Percentiles rank a stretch among this genome's conserved stretches.
Evolutionary conservation across 1,139 yeast genomes (phyloP).

Genomic region (Zygoascus hellenicus): DNA sequence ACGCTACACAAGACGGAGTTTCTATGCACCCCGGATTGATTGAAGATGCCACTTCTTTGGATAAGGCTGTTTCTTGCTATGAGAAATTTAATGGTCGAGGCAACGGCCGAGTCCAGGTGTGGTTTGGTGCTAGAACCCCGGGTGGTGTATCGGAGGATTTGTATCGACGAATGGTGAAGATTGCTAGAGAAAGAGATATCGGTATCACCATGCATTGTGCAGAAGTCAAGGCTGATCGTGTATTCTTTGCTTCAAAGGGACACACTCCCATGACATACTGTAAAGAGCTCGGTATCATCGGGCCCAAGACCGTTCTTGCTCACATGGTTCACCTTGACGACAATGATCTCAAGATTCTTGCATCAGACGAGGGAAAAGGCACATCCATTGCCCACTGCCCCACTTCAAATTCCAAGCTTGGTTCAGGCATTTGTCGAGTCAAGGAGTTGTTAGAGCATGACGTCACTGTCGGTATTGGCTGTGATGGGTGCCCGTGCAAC

Average conservation of each 20-base stretch:
- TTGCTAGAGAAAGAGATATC: conserved; percentile 9
- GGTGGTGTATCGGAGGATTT: conserved; percentile 10
- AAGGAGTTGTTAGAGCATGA: conserved; percentile 10
- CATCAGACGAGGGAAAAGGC: conserved; percentile 8
- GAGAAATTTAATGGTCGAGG: conserved; percentile 10
- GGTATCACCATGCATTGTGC: conserved; percentile 16
- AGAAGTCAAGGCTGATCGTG: conserved; percentile 12
- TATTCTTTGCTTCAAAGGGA: conserved; percentile 9
- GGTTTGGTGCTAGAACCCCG: conserved; percentile 15
- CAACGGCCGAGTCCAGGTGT: conserved; percentile 13
- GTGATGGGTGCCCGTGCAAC: conserved; percentile 15
- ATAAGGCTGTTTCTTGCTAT: conserved; percentile 18
- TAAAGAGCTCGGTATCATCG: conserved; percentile 11
- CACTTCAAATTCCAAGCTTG: conserved; percentile 13
- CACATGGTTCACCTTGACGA: conserved; percentile 14
- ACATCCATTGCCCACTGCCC: conserved; percentile 14
- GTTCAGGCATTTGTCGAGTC: conserved; percentile 13
- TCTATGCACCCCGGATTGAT: conserved; percentile 21
- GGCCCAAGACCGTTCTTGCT: conserved; percentile 14
- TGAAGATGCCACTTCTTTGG: conserved; percentile 26
- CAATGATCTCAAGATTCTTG: conserved; percentile 11
- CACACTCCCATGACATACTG: conserved; percentile 14
- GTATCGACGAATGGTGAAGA: conserved; percentile 9
- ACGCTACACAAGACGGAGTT: conserved; percentile 20
- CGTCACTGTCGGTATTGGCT: conserved; percentile 13